Evolutionary conservation across 2,329 filamentous ascomycete species (phyloP).

Genomic region (Penicillium sp.): DNA sequence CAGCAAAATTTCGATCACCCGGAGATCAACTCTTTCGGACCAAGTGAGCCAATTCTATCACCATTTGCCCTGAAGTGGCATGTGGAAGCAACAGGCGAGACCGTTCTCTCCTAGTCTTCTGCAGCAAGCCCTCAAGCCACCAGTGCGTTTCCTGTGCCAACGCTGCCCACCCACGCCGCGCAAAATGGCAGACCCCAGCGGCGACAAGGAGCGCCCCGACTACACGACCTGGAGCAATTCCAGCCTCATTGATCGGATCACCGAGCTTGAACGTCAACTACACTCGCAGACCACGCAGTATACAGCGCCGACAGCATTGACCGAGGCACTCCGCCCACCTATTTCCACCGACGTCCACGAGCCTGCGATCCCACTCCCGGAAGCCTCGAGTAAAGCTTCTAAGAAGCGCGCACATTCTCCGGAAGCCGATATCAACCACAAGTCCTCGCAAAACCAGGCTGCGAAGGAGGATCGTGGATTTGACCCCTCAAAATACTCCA

Average conservation of each 20-base stretch:
- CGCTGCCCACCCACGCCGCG: conserved; percentile 14
- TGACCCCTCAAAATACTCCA: conserved; percentile 77
- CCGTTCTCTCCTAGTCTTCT: conserved; percentile 15
- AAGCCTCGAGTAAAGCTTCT: conserved; percentile 4
- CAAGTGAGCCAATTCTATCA: conserved; percentile 5
- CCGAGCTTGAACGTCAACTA: conserved; percentile 64
- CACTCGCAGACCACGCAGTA: conserved; percentile 48
- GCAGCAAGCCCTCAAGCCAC: conserved; percentile 8
- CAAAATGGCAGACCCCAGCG: conserved; percentile 26
- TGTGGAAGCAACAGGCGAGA: conserved; percentile 30
- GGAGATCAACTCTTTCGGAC: conserved; percentile 1
- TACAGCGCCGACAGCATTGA: conserved; percentile 10
- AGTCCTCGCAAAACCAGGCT: conserved; percentile 26
- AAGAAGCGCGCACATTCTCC: conserved; percentile 21
- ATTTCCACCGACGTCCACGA: conserved; percentile 20
- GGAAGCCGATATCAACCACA: conserved; percentile 26
- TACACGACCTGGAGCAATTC: conserved; percentile 68
- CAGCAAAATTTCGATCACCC: conserved; percentile 11
- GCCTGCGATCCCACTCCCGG: conserved; percentile 19
- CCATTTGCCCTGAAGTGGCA: conserved; percentile 22
- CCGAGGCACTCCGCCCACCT: conserved; percentile 7
- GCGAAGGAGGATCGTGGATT: conserved; percentile 55
- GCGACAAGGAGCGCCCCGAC: conserved; percentile 29
- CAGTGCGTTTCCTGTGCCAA: conserved; percentile 14
- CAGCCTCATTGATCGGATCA: conserved; percentile 66